Percentiles rank a stretch among this genome's conserved stretches.
Evolutionary conservation across 257 asterid genomes (phyloP).

Genomic region (Handroanthus guayacan): DNA sequence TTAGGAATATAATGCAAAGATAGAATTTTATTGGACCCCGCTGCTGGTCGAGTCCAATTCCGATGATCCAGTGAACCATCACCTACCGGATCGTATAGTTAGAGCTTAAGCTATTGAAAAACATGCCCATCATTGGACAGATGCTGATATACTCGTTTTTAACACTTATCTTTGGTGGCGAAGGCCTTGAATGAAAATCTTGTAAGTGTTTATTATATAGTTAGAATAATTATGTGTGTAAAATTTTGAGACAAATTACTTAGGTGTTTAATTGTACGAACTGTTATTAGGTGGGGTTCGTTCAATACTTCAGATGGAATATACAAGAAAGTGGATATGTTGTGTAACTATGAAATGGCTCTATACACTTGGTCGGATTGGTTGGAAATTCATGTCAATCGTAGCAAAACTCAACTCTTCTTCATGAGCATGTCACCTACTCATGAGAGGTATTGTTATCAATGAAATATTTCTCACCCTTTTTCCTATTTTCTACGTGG

Average conservation of each 20-base stretch:
- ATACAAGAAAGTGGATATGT: slow-evolving; percentile 71
- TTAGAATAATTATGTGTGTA: background rate
- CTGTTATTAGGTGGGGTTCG: slow-evolving; percentile 75
- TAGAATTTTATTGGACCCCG: slow-evolving; percentile 91
- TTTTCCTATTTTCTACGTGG: too few relatives aligned
- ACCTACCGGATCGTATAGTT: slow-evolving; percentile 73
- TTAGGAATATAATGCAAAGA: slow-evolving; percentile 81
- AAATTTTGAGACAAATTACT: background rate
- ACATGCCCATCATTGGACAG: slow-evolving; percentile 79
- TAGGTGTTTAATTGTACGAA: background rate
- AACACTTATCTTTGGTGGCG: slow-evolving; percentile 89
- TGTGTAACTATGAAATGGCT: slow-evolving; percentile 87
- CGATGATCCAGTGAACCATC: slow-evolving; percentile 79
- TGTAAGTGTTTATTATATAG: slow-evolving; percentile 51
- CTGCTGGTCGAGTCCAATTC: slow-evolving; percentile 90
- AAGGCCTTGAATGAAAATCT: slow-evolving; percentile 66
- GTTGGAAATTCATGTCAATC: slow-evolving; percentile 83
- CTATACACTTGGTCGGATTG: slow-evolving; percentile 86
- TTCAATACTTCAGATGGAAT: slow-evolving; percentile 66
- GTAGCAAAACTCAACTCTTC: slow-evolving; percentile 64
- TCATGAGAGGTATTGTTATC: slow-evolving; percentile 58
- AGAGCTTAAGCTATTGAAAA: slow-evolving; percentile 73
- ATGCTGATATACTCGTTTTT: slow-evolving; percentile 75
- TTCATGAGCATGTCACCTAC: slow-evolving; percentile 91
- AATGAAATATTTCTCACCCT: too few relatives aligned